Percentiles rank a stretch among this genome's conserved stretches.
Conservation (phyloP, 768 basidiomycete genomes). For the Gelatoporia subvermispora region DNA sequence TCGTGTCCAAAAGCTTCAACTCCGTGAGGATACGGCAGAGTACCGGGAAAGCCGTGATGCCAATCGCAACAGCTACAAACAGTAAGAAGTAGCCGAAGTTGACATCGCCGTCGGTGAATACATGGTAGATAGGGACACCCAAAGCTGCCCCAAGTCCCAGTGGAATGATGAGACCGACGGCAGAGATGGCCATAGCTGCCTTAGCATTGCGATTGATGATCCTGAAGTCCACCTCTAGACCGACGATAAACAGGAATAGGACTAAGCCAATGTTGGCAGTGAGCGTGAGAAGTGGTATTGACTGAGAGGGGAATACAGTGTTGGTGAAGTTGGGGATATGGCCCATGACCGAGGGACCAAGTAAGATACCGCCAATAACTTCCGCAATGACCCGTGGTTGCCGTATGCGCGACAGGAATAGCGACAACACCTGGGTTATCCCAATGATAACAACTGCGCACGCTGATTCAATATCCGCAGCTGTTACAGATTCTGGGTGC, state of each 20-base stretch:
- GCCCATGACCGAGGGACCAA: constrained; percentile 77
- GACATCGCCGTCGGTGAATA: constrained; percentile 54
- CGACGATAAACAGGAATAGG: constrained; percentile 79
- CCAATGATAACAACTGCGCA: constrained; percentile 68
- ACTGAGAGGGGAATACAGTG: constrained; percentile 32
- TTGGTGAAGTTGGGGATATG: constrained; percentile 67
- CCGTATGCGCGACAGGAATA: constrained; percentile 62
- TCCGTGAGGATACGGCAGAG: constrained; percentile 83
- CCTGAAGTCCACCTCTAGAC: constrained; percentile 75
- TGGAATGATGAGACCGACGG: constrained; percentile 68
- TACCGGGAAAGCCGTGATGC: constrained; percentile 80
- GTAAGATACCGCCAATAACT: constrained; percentile 83
- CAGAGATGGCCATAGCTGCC: constrained; percentile 53
- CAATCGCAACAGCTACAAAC: constrained; percentile 79
- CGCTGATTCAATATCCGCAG: neutral
- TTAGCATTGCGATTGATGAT: constrained; percentile 61
- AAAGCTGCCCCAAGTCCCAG: constrained; percentile 76
- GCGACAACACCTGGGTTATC: constrained; percentile 70
- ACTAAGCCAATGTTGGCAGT: constrained; percentile 74
- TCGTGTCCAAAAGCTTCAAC: constrained; percentile 74
- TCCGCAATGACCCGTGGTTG: constrained; percentile 94
- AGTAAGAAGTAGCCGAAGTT: constrained; percentile 80
- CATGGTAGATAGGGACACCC: constrained; percentile 68
- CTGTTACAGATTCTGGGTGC: neutral
- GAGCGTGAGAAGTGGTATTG: constrained; percentile 58